Conservation (phyloP, 2,329 filamentous ascomycete genomes). For the Paracoccidioides brasiliensis region DNA sequence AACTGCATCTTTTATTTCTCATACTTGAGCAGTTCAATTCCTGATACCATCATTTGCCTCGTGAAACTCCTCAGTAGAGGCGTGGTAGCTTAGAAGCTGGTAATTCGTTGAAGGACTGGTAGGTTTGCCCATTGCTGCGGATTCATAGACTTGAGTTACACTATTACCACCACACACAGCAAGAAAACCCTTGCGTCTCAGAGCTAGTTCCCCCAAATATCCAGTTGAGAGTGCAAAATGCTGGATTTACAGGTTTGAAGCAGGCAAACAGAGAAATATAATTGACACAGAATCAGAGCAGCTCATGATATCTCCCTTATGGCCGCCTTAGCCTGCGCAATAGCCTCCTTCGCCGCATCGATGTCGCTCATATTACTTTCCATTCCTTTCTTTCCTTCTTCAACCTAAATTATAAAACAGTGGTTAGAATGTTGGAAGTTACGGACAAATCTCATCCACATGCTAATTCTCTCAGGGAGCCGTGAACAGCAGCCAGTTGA, state of each 20-base stretch:
- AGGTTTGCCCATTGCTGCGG: no score
- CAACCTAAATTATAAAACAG: slow-evolving; percentile 15
- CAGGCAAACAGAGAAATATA: not conserved
- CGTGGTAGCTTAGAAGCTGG: no score
- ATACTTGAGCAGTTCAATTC: no score
- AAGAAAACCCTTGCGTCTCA: not conserved
- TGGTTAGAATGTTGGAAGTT: not conserved
- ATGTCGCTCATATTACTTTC: slow-evolving; percentile 30
- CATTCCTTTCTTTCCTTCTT: slow-evolving; percentile 28
- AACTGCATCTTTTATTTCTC: no score
- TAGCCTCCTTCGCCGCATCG: slow-evolving; percentile 30
- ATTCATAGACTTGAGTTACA: no score
- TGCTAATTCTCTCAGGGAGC: not conserved
- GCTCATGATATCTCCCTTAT: slow-evolving; percentile 26
- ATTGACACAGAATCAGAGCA: not conserved
- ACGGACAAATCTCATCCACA: not conserved
- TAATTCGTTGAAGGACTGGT: no score
- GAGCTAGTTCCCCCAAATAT: not conserved
- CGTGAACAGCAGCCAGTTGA: not conserved
- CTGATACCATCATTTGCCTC: no score
- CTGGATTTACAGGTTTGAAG: not conserved
- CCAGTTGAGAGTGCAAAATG: not conserved
- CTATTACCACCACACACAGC: not conserved
- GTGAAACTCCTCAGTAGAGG: no score
- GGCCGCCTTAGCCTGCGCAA: slow-evolving; percentile 26